phyloP scores from a whole-genome alignment of 108 stramenopile genomes.

The Mayamaea pseudoterrestris region DNA sequence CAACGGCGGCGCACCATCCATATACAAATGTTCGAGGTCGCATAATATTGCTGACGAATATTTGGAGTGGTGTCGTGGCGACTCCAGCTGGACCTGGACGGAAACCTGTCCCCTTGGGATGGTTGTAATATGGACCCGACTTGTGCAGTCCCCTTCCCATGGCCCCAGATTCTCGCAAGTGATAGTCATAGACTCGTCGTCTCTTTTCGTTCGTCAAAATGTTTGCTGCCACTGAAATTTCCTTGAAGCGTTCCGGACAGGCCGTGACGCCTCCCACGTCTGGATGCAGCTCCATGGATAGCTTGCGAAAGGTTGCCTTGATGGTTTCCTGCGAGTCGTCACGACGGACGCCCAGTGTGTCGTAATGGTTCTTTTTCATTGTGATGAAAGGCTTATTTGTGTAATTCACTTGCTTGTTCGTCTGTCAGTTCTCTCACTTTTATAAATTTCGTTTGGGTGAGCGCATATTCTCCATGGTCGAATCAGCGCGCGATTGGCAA shows the following conservation, averaged over 20 bases:
- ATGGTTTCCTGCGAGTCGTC: slow-evolving; percentile 70
- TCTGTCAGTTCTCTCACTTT: too few relatives aligned
- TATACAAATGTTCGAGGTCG: slow-evolving; percentile 21
- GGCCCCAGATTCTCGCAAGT: too few relatives aligned
- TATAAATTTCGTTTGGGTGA: too few relatives aligned
- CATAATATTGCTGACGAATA: too few relatives aligned
- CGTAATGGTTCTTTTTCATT: slow-evolving; percentile 39
- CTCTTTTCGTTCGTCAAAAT: slow-evolving; percentile 39
- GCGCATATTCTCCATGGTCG: too few relatives aligned
- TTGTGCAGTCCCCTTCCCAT: too few relatives aligned
- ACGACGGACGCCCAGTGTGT: slow-evolving; percentile 59
- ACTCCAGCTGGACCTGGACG: too few relatives aligned
- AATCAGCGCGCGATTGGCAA: too few relatives aligned
- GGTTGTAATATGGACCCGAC: background rate
- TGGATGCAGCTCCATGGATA: slow-evolving; percentile 87
- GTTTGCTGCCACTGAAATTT: slow-evolving; percentile 57
- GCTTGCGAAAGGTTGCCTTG: slow-evolving; percentile 83
- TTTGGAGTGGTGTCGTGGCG: too few relatives aligned
- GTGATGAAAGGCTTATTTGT: background rate
- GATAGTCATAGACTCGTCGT: slow-evolving; percentile 45
- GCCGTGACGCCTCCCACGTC: slow-evolving; percentile 44
- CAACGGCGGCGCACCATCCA: slow-evolving; percentile 1
- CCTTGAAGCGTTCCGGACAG: slow-evolving; percentile 51
- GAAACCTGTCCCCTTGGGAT: background rate
- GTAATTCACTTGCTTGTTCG: too few relatives aligned